Evolutionary conservation across 106 monocot species (phyloP).

Genomic region (Allium fistulosum): DNA sequence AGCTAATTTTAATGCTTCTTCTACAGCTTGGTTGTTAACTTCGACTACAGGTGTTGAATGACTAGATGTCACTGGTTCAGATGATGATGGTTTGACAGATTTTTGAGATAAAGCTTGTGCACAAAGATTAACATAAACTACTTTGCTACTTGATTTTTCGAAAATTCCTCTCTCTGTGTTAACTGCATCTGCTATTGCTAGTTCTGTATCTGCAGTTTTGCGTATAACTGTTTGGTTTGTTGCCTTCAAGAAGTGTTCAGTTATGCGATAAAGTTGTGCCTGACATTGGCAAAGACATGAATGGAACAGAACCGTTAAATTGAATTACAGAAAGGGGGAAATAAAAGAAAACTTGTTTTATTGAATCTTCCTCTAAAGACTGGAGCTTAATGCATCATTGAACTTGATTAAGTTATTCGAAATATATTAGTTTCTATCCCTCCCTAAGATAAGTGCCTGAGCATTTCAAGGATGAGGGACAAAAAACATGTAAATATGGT

Average conservation of each 20-base stretch:
- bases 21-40: background rate
- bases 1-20: conserved; percentile 42
- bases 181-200: conserved; percentile 92
- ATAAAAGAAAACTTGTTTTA: background rate
- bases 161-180: conserved; percentile 88
- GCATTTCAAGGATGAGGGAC: background rate
- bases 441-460: conserved; percentile 2
- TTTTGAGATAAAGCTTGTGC: conserved; percentile 46
- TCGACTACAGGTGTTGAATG: background rate
- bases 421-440: background rate
- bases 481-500: background rate
- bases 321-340: background rate
- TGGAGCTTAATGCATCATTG: background rate
- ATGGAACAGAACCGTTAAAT: background rate
- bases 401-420: background rate
- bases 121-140: conserved; percentile 83
- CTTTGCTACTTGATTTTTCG: conserved; percentile 83
- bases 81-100: conserved; percentile 17
- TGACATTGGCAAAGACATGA: conserved; percentile 13
- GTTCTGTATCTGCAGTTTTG: conserved; percentile 61
- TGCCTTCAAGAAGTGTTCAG: conserved; percentile 67
- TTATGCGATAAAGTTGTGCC: conserved; percentile 77
- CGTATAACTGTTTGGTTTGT: conserved; percentile 35
- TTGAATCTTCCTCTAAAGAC: background rate
- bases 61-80: conserved; percentile 7